phyloP scores from a whole-genome alignment of 257 asterid species.

The Scutellaria baicalensis region DNA sequence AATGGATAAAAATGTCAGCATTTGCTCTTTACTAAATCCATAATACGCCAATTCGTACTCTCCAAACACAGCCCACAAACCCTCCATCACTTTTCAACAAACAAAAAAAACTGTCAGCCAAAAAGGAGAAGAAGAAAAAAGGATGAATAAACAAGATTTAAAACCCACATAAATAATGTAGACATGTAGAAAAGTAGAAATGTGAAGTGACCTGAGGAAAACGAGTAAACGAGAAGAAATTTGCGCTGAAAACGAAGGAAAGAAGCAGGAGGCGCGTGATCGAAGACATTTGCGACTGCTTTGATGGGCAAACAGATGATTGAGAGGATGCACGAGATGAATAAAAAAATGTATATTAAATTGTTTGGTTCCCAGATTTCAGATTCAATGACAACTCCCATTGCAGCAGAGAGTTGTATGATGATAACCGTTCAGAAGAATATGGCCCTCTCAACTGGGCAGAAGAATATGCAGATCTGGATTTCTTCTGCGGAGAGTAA shows the following conservation, averaged over 20 bases:
- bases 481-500: too few relatives aligned
- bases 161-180: neutral
- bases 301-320: slow-evolving; percentile 48
- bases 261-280: slow-evolving; percentile 52
- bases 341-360: slow-evolving; percentile 42
- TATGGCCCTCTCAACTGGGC: too few relatives aligned
- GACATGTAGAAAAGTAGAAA: neutral
- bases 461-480: too few relatives aligned
- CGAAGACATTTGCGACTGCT: slow-evolving; percentile 37
- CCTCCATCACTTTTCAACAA: slow-evolving; percentile 50
- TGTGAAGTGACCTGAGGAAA: slow-evolving; percentile 58
- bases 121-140: neutral
- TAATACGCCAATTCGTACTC: slow-evolving; percentile 66
- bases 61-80: slow-evolving; percentile 74
- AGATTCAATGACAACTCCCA: slow-evolving; percentile 79
- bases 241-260: slow-evolving; percentile 52
- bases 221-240: slow-evolving; percentile 56
- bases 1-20: slow-evolving; percentile 45
- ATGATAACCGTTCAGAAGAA: neutral
- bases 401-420: slow-evolving; percentile 13
- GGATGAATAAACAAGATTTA: neutral
- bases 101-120: slow-evolving; percentile 8
- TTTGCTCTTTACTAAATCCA: slow-evolving; percentile 60
- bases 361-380: slow-evolving; percentile 75
- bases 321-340: slow-evolving; percentile 48